Conservation (phyloP, 164 flowering plant species). For the Cinnamomum micranthum region DNA sequence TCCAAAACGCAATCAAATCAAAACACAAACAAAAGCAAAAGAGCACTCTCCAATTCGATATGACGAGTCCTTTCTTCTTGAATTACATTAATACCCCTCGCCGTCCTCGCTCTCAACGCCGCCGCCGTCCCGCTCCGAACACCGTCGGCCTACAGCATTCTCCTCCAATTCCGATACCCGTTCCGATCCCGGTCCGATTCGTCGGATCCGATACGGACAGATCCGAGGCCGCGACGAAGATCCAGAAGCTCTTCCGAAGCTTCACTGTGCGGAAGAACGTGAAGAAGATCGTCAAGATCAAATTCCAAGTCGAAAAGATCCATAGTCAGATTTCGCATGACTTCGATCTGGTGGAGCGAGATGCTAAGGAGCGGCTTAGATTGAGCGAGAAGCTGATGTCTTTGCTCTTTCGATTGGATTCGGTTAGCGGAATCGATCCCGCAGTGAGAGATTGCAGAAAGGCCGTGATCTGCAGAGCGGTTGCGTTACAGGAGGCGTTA, state of each 20-base stretch:
- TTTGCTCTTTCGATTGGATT: constrained; percentile 58
- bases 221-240: constrained; percentile 39
- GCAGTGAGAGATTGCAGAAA: constrained; percentile 62
- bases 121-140: background rate
- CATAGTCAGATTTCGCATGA: constrained; percentile 35
- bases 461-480: constrained; percentile 48
- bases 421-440: constrained; percentile 50
- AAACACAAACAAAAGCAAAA: no score
- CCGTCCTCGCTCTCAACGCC: background rate
- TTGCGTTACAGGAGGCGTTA: constrained; percentile 56
- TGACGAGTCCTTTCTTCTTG: constrained; percentile 5
- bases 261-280: constrained; percentile 52
- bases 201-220: constrained; percentile 26
- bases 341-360: constrained; percentile 29
- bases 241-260: constrained; percentile 69
- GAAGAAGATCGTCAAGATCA: constrained; percentile 37
- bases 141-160: background rate
- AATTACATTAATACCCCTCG: constrained; percentile 11
- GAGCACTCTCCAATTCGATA: no score
- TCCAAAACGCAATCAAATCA: no score
- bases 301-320: constrained; percentile 41
- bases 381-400: constrained; percentile 60
- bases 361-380: constrained; percentile 50
- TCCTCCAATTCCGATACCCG: constrained; percentile 28
- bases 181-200: constrained; percentile 47